phyloP scores from a whole-genome alignment of 2,329 filamentous ascomycete genomes.

The Alternaria atra region DNA sequence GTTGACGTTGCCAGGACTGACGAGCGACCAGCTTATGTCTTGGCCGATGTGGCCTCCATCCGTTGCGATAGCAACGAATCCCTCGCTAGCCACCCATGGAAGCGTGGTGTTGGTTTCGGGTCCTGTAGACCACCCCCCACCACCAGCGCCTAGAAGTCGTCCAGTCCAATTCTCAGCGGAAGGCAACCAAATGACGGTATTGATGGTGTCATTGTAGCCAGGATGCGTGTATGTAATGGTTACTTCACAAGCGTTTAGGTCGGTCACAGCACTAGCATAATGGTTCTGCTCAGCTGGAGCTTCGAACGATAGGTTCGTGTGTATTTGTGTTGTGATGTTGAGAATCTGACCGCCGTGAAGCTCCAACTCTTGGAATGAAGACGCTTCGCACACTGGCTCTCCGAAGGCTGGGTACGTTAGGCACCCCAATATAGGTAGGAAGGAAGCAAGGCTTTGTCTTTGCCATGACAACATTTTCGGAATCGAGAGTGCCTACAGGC shows the following conservation, averaged over 20 bases:
- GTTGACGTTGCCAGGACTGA: conserved; percentile 30
- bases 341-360: conserved; percentile 8
- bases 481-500: not conserved
- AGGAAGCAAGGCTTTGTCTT: not conserved
- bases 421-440: not conserved
- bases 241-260: conserved; percentile 46
- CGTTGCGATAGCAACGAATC: conserved; percentile 34
- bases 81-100: conserved; percentile 25
- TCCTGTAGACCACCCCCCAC: conserved; percentile 30
- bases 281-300: conserved; percentile 17
- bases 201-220: conserved; percentile 27
- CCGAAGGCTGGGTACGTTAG: not conserved
- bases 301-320: conserved; percentile 9
- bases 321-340: conserved; percentile 8
- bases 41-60: conserved; percentile 30
- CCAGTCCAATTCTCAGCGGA: conserved; percentile 29
- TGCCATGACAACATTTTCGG: not conserved
- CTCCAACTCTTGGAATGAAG: conserved; percentile 8
- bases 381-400: conserved; percentile 1
- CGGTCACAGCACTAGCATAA: conserved; percentile 13
- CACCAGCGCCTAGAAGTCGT: conserved; percentile 32
- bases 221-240: conserved; percentile 45
- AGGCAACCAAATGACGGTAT: conserved; percentile 32
- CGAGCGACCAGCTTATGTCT: conserved; percentile 15
- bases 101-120: conserved; percentile 20